Conservation (phyloP, 78 protist genomes). For the Emiliania huxleyi region DNA sequence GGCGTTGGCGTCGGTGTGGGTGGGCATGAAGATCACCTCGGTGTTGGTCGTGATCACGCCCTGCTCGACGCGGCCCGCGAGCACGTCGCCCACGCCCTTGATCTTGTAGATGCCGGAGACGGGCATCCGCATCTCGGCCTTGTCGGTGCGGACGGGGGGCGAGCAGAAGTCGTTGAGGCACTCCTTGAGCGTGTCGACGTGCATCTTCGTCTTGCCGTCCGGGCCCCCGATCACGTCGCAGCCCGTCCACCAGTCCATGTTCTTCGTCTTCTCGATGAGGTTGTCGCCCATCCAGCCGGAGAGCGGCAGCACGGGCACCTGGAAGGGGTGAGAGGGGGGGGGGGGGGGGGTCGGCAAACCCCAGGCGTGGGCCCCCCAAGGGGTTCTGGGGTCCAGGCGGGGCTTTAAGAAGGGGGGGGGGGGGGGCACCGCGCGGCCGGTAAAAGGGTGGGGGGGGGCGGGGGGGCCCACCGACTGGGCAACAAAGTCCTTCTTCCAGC, state of each 20-base stretch:
- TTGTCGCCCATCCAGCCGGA: constrained; percentile 77
- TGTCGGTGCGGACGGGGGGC: constrained; percentile 50
- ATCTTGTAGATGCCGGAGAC: constrained; percentile 68
- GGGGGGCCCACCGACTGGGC: background rate
- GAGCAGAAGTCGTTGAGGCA: constrained; percentile 55
- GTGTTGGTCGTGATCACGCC: constrained; percentile 56
- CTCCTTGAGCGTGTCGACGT: constrained; percentile 45
- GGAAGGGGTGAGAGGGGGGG: no score
- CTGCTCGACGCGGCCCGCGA: constrained; percentile 68
- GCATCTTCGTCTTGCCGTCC: background rate
- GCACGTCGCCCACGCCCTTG: constrained; percentile 67
- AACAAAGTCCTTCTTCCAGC: constrained; percentile 65
- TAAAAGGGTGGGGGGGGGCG: no score
- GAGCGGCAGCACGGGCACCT: constrained; percentile 74
- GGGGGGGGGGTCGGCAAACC: no score
- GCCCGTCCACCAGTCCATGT: constrained; percentile 69
- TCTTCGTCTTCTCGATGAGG: constrained; percentile 52
- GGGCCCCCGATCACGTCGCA: constrained; percentile 17
- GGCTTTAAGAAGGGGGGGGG: no score
- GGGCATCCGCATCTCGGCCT: constrained; percentile 60
- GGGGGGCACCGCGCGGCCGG: no score
- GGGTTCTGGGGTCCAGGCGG: no score
- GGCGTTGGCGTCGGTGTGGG: constrained; percentile 42
- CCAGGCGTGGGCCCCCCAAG: no score
- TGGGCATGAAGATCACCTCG: constrained; percentile 64